phyloP scores from a whole-genome alignment of 441 rosid species.

The Brassica balearica region DNA sequence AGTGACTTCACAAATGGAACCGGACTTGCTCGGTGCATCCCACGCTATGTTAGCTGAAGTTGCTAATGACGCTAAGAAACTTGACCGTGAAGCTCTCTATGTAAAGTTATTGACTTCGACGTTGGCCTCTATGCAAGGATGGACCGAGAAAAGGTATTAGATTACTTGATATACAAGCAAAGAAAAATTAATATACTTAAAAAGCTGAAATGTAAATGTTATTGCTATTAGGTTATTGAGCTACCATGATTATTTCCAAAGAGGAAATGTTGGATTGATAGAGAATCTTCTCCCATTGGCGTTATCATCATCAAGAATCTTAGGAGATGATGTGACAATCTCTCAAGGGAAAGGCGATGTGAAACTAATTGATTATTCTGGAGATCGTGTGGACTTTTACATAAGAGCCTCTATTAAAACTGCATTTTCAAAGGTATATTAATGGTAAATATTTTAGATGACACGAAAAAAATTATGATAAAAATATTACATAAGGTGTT shows the following conservation, averaged over 20 bases:
- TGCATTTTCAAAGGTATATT: constrained; percentile 70
- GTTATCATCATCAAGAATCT: constrained; percentile 68
- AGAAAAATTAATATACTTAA: neutral
- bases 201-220: too few relatives aligned
- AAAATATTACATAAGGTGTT: neutral
- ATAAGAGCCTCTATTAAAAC: constrained; percentile 74
- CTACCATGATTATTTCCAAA: constrained; percentile 80
- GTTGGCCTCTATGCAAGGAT: constrained; percentile 74
- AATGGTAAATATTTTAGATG: neutral
- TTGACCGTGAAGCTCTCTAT: constrained; percentile 69
- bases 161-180: neutral
- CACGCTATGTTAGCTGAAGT: constrained; percentile 83
- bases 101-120: constrained; percentile 65
- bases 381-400: constrained; percentile 71
- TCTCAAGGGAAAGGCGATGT: constrained; percentile 53
- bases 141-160: constrained; percentile 73
- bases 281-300: constrained; percentile 81
- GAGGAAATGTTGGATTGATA: constrained; percentile 61
- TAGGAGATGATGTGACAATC: constrained; percentile 74
- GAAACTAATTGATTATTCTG: constrained; percentile 56
- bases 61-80: constrained; percentile 72
- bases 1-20: constrained; percentile 66
- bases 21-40: constrained; percentile 78
- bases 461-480: neutral
- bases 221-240: constrained; percentile 51